Evolutionary conservation across 192 early-diverging fungal genomes (phyloP).

Genomic region (Gigaspora rosea): DNA sequence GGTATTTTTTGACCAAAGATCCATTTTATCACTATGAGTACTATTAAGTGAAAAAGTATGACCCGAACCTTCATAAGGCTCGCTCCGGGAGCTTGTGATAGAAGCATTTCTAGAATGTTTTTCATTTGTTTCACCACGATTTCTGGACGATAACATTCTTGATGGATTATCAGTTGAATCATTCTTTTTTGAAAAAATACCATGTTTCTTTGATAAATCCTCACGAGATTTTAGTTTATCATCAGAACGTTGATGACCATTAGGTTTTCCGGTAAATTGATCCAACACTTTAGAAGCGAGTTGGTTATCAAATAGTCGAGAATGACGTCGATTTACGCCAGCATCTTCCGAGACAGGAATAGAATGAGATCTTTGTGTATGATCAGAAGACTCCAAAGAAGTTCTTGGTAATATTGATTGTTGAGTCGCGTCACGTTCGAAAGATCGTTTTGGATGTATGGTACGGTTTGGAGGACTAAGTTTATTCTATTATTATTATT

Average conservation of each 20-base stretch:
- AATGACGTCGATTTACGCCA: slow-evolving; percentile 16
- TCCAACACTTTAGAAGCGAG: slow-evolving; percentile 14
- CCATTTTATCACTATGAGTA: slow-evolving; percentile 15
- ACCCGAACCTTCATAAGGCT: slow-evolving; percentile 5
- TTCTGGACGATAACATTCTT: not conserved
- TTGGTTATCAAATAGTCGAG: slow-evolving; percentile 12
- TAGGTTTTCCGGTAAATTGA: slow-evolving; percentile 18
- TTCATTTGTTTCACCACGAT: slow-evolving; percentile 15
- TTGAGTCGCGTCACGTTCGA: slow-evolving; percentile 7
- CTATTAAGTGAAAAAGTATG: slow-evolving; percentile 27
- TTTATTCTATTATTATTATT: not conserved
- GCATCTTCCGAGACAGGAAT: not conserved
- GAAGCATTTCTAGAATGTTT: slow-evolving; percentile 23
- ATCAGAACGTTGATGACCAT: not conserved
- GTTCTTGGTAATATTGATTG: not conserved
- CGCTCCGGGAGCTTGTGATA: slow-evolving; percentile 22
- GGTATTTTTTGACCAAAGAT: slow-evolving; percentile 3
- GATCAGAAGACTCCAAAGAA: slow-evolving; percentile 2
- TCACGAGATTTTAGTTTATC: slow-evolving; percentile 19
- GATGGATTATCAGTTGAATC: slow-evolving; percentile 11
- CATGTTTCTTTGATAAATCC: slow-evolving; percentile 12
- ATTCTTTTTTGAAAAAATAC: slow-evolving; percentile 27
- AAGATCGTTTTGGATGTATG: slow-evolving; percentile 16
- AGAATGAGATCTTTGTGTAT: slow-evolving; percentile 25
- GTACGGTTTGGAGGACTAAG: not conserved